Percentiles rank a stretch among this genome's conserved stretches.
Evolutionary conservation across 441 rosid species (phyloP).

Genomic region (Mallotus japonicus): DNA sequence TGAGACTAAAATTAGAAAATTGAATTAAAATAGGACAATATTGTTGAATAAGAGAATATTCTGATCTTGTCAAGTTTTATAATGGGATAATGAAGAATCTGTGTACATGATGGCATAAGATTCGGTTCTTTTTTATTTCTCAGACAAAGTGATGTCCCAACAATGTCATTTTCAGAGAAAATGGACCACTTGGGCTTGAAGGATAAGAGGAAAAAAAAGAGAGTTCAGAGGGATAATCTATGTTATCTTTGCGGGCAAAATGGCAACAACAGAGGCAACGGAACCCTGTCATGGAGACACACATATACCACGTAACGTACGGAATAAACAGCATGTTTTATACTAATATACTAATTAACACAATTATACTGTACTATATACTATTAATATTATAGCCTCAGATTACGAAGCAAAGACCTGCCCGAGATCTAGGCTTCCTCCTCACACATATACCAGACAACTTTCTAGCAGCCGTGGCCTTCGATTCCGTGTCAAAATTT

Average conservation of each 20-base stretch:
- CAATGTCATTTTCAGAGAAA: slow-evolving; percentile 14
- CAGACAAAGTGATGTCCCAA: not conserved
- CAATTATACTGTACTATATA: too few species aligned
- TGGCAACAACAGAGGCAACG: slow-evolving; percentile 26
- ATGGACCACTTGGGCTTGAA: slow-evolving; percentile 4
- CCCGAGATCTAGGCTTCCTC: slow-evolving; percentile 15
- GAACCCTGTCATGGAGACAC: slow-evolving; percentile 37
- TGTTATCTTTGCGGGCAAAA: slow-evolving; percentile 8
- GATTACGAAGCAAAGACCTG: slow-evolving; percentile 1
- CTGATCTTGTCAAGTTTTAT: not conserved
- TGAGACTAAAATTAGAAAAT: too few species aligned
- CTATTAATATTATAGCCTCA: not conserved
- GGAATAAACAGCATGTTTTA: not conserved
- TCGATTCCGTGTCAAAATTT: slow-evolving; percentile 35
- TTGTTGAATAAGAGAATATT: too few species aligned
- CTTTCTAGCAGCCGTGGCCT: slow-evolving; percentile 22
- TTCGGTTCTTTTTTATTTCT: not conserved
- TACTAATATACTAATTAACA: too few species aligned
- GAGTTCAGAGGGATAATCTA: not conserved
- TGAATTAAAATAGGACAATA: too few species aligned
- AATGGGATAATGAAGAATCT: slow-evolving; percentile 14
- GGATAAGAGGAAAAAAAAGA: not conserved
- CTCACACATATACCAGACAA: slow-evolving; percentile 18
- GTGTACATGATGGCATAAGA: not conserved
- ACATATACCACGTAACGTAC: slow-evolving; percentile 18